Evolutionary conservation across 2,329 filamentous ascomycete genomes (phyloP), one percentile per base, ranked within the genome.

Genomic region (Diaporthe helianthi): DNA sequence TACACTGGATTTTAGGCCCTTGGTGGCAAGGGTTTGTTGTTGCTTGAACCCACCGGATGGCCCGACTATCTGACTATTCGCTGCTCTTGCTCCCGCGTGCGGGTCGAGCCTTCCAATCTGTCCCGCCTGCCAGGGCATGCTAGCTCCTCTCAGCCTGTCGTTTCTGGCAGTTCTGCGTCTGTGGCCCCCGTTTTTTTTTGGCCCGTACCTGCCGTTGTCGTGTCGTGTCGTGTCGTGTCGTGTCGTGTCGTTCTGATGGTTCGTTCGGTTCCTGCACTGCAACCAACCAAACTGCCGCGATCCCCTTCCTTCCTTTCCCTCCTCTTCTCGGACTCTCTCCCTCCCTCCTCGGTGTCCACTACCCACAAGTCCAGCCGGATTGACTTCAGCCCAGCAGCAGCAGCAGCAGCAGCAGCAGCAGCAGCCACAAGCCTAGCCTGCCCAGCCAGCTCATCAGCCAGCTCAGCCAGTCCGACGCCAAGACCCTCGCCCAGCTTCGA

Each of bases 351-450:
- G n/a, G n/a, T n/a, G n/a, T n/a, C n/a, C n/a, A n/a, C n/a, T n/a
- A n/a, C 36, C 38, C 49, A 54, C 64, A 31, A 31, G 41, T 47
- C 58, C 10, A 17, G n/a, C 46, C 36, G 51, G 64, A 66, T 66
- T 55, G 64, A 66, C 64, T 66, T 53, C 52, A 55, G 51, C 64
- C 31, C 52, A 53, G 64, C 64, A 47, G 53, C 53, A 55, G 52
- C 53, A 55, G 47, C 55, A 54, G 26, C 64, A 38, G 64, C 64
- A 47, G 53, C 53, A 55, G 52, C 53, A 55, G 47, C 55, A 54
- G 26, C 64, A 55, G 64, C 64, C 64, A 61, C 41, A 26, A 61
- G 58, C 58, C 58, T n/a, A 38, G 44, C 44, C 44, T 12, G 44
- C 58, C 24, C 58, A 61, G 41, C 58, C 58, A 33, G 41, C 58